Evolutionary conservation across 805 yeast genomes (phyloP).

Genomic region (Jamesozyma piceae): DNA sequence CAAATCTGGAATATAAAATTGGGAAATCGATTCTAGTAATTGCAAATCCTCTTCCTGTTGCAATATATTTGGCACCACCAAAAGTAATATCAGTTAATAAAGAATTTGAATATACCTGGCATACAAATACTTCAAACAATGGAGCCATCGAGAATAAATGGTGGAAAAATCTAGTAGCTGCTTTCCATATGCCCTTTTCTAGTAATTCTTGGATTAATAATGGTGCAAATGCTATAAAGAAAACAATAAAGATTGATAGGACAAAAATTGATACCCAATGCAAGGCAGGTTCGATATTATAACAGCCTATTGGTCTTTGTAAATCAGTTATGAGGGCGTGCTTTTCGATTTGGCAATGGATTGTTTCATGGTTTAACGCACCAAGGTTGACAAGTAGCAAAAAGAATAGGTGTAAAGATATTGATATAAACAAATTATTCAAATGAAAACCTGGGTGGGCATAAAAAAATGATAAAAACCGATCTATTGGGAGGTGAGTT

Average conservation of each 20-base stretch:
- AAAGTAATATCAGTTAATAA: conserved; percentile 65
- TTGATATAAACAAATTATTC: conserved; percentile 77
- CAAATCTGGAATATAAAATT: conserved; percentile 65
- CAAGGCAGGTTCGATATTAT: conserved; percentile 73
- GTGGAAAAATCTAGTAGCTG: conserved; percentile 55
- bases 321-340: conserved; percentile 65
- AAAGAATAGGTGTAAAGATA: conserved; percentile 84
- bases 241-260: conserved; percentile 82
- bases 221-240: conserved; percentile 85
- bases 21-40: conserved; percentile 69
- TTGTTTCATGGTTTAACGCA: conserved; percentile 62
- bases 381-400: conserved; percentile 72
- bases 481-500: conserved; percentile 77
- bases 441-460: conserved; percentile 97
- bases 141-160: conserved; percentile 83
- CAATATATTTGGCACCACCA: conserved; percentile 88
- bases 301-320: conserved; percentile 74
- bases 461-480: conserved; percentile 86
- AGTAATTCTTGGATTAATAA: conserved; percentile 76
- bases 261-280: conserved; percentile 88
- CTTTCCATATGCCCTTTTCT: conserved; percentile 77
- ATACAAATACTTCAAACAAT: conserved; percentile 86
- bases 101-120: conserved; percentile 83
- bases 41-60: conserved; percentile 93
- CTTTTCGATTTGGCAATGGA: conserved; percentile 56